Percentiles rank a stretch among this genome's conserved stretches.
Evolutionary conservation across 2,329 filamentous ascomycete genomes (phyloP).

Genomic region (Phoma sp.): DNA sequence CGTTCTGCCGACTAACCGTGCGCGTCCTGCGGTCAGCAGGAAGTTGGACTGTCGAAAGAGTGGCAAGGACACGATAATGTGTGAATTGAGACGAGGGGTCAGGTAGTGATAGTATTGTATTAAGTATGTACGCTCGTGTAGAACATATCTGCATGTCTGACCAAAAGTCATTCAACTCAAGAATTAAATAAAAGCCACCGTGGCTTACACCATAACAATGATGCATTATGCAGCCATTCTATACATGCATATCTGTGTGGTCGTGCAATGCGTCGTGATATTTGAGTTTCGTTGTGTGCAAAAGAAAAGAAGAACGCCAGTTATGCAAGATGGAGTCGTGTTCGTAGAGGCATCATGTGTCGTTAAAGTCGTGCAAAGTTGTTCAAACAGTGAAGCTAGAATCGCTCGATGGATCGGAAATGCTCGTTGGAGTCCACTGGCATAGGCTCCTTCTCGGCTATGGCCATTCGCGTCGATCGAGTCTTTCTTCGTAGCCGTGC

Average conservation of each 20-base stretch:
- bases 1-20: conserved; percentile 1
- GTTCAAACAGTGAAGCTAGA: neutral
- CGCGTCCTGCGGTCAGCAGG: neutral
- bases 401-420: conserved; percentile 2
- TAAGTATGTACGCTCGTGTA: neutral
- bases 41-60: neutral
- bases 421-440: conserved; percentile 4
- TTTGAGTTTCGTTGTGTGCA: neutral
- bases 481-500: conserved; percentile 32
- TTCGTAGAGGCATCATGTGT: conserved; percentile 2
- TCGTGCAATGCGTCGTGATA: neutral
- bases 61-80: neutral
- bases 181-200: neutral
- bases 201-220: neutral
- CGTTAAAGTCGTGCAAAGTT: conserved; percentile 1
- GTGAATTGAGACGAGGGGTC: neutral
- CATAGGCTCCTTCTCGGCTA: conserved; percentile 11
- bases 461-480: conserved; percentile 9
- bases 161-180: neutral
- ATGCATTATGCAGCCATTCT: neutral
- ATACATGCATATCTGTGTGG: neutral
- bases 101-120: neutral
- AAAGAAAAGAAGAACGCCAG: conserved; percentile 1
- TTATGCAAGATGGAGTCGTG: conserved; percentile 2
- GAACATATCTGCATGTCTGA: neutral